These are phyloP conservation scores for Peniophora sp. DNA, from an alignment of 1,284 basidiomycete species.

Conservation along the genomic window DNA sequence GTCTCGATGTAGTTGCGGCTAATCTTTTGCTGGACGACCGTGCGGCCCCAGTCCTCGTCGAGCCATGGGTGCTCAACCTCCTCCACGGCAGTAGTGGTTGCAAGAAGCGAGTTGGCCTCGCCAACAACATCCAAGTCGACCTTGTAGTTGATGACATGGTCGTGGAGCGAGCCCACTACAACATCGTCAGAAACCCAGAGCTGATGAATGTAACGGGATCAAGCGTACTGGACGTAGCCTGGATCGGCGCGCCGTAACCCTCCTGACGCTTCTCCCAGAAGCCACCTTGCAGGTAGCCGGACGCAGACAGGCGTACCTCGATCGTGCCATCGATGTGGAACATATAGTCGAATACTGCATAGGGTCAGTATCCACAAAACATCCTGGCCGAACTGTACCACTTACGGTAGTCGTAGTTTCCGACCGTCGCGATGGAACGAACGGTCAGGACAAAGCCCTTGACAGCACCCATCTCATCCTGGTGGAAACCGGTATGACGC, in stretches of 20 bases:
- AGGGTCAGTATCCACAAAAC: not conserved
- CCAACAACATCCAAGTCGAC: slow-evolving; percentile 58
- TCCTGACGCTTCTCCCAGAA: slow-evolving; percentile 44
- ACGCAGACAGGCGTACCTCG: slow-evolving; percentile 57
- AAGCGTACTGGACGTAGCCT: slow-evolving; percentile 41
- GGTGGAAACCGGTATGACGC: slow-evolving; percentile 45
- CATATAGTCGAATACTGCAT: slow-evolving; percentile 49
- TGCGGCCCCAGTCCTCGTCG: slow-evolving; percentile 53
- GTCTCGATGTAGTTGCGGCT: slow-evolving; percentile 38
- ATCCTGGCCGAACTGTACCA: not conserved
- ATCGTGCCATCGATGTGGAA: slow-evolving; percentile 63
- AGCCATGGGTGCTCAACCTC: slow-evolving; percentile 45
- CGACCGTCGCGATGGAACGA: slow-evolving; percentile 49
- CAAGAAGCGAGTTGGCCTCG: slow-evolving; percentile 47
- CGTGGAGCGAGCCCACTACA: slow-evolving; percentile 64
- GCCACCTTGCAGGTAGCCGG: slow-evolving; percentile 60
- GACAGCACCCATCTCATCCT: slow-evolving; percentile 48
- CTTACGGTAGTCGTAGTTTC: slow-evolving; percentile 41
- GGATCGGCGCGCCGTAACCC: slow-evolving; percentile 48
- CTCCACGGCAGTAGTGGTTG: slow-evolving; percentile 41
- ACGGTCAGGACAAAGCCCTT: slow-evolving; percentile 54
- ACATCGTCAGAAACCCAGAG: slow-evolving; percentile 1
- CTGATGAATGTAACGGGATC: not conserved
- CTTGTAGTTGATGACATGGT: slow-evolving; percentile 65
- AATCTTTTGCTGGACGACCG: slow-evolving; percentile 47